Evolutionary conservation across 345 rosid genomes (phyloP), one percentile per base, ranked within the genome.

Genomic region (Brassica napus): DNA sequence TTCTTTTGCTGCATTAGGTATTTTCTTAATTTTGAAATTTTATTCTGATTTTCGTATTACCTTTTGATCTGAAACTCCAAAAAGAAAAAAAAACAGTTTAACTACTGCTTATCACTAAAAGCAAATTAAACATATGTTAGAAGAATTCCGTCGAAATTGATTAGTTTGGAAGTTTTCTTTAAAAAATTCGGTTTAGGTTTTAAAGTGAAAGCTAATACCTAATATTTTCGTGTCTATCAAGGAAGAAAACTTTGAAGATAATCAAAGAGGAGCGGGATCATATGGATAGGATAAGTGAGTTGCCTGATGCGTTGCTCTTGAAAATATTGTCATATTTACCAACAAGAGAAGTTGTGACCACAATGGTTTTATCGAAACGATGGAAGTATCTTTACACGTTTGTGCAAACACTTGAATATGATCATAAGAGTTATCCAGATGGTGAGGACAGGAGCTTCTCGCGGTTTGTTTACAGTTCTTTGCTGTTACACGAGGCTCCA

Each of bases 361-460:
- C 75, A 4, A 72, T 58, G 65, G 75, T 72, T 23, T n/a, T 72
- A 54, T 72, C 75, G 4, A 72, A 72, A 37, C 35, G 75, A 39
- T 72, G 67, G 67, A 15, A 37, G 15, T 72, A 39, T 58, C 69
- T 74, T 7, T 74, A 61, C 61, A 64, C 2, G 77, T 3, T 31
- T 7, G 32, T 74, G n/a, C 60, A 26, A 55, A 55, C 11, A 49
- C 63, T 74, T 32, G 2, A 14, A 8, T 74, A 62, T 12, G 49
- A 74, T 65, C 63, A 49, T 21, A 23, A 12, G 2, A 24, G 28
- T 28, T 24, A 31, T 7, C 14, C 16, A 54, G 59, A 54, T 16
- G 59, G 57, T n/a, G 57, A 47, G 2, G 21, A 65, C 37, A 12
- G 4, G 7, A 75, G 24, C 0, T 75, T 75, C 57, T 4, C 26